phyloP scores from a whole-genome alignment of 1,139 yeast genomes.

The Hemisphaericaspora xylofermentans region DNA sequence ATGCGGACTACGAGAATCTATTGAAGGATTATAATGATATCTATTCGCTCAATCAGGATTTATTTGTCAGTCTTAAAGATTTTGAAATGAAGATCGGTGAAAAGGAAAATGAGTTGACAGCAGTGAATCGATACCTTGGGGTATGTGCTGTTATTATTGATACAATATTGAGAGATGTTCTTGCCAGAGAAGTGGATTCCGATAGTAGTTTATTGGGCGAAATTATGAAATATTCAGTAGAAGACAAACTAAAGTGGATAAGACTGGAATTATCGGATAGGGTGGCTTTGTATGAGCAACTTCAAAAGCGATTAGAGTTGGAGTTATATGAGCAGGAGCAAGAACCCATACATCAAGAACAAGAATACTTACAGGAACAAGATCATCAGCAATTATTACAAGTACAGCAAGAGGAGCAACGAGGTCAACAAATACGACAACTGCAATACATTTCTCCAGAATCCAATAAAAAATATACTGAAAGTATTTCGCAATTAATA shows the following conservation, averaged over 20 bases:
- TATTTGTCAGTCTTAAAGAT: slow-evolving; percentile 35
- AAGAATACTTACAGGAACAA: background rate
- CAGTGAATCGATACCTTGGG: slow-evolving; percentile 17
- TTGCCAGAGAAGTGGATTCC: background rate
- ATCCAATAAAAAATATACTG: slow-evolving; percentile 11
- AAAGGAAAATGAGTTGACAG: slow-evolving; percentile 23
- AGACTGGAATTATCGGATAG: slow-evolving; percentile 22
- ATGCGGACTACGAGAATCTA: slow-evolving; percentile 19
- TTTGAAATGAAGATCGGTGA: slow-evolving; percentile 31
- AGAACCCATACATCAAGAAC: background rate
- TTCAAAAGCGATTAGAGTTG: background rate
- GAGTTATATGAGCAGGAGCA: background rate
- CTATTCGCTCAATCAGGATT: slow-evolving; percentile 37
- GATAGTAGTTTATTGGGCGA: slow-evolving; percentile 3
- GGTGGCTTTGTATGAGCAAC: slow-evolving; percentile 7
- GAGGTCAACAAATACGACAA: slow-evolving; percentile 15
- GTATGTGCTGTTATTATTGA: slow-evolving; percentile 20
- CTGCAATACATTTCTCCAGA: slow-evolving; percentile 9
- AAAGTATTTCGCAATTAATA: slow-evolving; percentile 20
- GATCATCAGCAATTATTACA: slow-evolving; percentile 19
- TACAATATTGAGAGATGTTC: slow-evolving; percentile 15
- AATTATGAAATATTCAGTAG: slow-evolving; percentile 22
- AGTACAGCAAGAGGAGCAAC: slow-evolving; percentile 12
- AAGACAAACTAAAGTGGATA: slow-evolving; percentile 26
- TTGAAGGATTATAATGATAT: slow-evolving; percentile 37